Percentiles rank a stretch among this genome's conserved stretches.
Conservation (phyloP, 192 early-diverging fungal genomes). For the Pilaira anomala region DNA sequence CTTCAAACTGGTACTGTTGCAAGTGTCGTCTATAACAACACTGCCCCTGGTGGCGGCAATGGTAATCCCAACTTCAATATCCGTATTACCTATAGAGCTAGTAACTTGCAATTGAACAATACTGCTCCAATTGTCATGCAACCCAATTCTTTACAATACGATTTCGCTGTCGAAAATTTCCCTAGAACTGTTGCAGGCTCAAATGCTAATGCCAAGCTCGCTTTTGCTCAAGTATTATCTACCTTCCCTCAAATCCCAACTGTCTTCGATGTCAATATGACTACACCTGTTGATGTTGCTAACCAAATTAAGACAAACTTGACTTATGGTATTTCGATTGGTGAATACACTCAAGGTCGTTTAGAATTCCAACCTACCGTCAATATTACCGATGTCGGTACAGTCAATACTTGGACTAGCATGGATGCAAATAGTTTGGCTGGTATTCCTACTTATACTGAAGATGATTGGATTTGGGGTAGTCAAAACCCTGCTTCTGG, state of each 20-base stretch:
- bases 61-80: conserved; percentile 18
- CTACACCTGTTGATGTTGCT: conserved; percentile 26
- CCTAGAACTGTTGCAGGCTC: neutral
- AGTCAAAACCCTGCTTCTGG: neutral
- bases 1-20: conserved; percentile 20
- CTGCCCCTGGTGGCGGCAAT: neutral
- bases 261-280: conserved; percentile 29
- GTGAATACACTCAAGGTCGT: conserved; percentile 36
- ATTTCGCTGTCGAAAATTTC: conserved; percentile 27
- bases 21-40: conserved; percentile 19
- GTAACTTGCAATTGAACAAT: conserved; percentile 33
- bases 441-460: neutral
- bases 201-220: conserved; percentile 8
- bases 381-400: conserved; percentile 19
- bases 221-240: conserved; percentile 25
- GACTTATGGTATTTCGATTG: conserved; percentile 34
- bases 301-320: conserved; percentile 30
- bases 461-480: conserved; percentile 22
- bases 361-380: conserved; percentile 26
- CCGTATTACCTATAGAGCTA: conserved; percentile 10
- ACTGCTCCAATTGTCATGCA: conserved; percentile 26
- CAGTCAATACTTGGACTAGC: neutral
- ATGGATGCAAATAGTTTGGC: conserved; percentile 2
- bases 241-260: neutral
- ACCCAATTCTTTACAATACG: conserved; percentile 36